phyloP scores from a whole-genome alignment of 768 basidiomycete species.

The Megacollybia marginata region DNA sequence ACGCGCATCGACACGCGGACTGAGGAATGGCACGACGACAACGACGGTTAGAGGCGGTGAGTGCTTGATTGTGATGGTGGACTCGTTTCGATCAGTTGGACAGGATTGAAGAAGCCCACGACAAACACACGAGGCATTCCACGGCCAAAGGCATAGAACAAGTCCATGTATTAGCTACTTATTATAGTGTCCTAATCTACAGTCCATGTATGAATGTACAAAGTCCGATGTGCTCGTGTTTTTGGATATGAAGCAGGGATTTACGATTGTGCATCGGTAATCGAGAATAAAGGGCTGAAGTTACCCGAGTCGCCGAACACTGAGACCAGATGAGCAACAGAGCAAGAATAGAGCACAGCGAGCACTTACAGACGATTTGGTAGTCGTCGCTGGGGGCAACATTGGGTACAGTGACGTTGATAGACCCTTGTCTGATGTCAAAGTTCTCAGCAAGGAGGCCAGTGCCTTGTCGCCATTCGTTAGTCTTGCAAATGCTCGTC shows the following conservation, averaged over 20 bases:
- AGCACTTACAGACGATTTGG: conserved; percentile 30
- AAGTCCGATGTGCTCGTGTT: background rate
- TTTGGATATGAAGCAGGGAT: conserved; percentile 1
- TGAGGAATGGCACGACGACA: conserved; percentile 21
- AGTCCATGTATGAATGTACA: background rate
- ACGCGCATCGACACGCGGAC: conserved; percentile 52
- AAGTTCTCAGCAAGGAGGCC: conserved; percentile 26
- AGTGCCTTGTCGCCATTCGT: conserved; percentile 5
- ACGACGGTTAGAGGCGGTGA: conserved; percentile 1
- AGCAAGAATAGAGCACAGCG: background rate
- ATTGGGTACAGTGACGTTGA: conserved; percentile 26
- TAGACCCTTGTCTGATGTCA: conserved; percentile 27
- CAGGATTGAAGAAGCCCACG: background rate
- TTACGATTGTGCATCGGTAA: conserved; percentile 6
- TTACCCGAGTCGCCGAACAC: conserved; percentile 48
- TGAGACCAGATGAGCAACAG: conserved; percentile 10
- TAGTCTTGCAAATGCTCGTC: background rate
- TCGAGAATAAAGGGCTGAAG: conserved; percentile 23
- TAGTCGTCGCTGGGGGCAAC: conserved; percentile 27
- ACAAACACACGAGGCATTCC: background rate
- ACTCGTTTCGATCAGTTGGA: background rate
- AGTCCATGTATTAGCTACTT: background rate
- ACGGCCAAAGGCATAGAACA: background rate
- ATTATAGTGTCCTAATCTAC: background rate
- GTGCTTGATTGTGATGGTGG: background rate